A percentile compares a stretch with the other conserved stretches of the same genome.
Evolutionary conservation across 805 yeast genomes (phyloP).

Genomic region (Yamadazyma nakazawae): DNA sequence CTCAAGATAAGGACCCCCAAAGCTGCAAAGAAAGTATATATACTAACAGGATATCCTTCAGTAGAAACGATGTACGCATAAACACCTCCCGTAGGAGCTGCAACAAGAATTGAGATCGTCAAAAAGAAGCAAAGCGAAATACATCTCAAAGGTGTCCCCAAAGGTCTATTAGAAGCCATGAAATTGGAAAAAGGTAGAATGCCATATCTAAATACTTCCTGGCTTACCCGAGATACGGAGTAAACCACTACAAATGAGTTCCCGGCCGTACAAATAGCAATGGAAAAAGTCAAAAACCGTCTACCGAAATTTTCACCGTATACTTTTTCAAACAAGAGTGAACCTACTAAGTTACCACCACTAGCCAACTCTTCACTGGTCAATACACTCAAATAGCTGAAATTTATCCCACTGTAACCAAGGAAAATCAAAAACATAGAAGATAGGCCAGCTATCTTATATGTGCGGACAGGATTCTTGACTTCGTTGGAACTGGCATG

Average conservation of each 20-base stretch:
- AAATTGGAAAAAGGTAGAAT: slow-evolving; percentile 50
- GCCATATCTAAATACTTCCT: slow-evolving; percentile 64
- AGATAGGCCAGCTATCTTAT: slow-evolving; percentile 59
- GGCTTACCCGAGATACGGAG: slow-evolving; percentile 58
- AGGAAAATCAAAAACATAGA: slow-evolving; percentile 46
- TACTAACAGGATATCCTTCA: slow-evolving; percentile 50
- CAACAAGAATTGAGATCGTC: slow-evolving; percentile 37
- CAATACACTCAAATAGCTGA: slow-evolving; percentile 55
- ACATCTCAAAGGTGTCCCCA: slow-evolving; percentile 54
- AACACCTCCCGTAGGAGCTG: slow-evolving; percentile 46
- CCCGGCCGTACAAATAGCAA: slow-evolving; percentile 61
- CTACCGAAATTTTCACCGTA: slow-evolving; percentile 53
- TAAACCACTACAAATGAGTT: slow-evolving; percentile 61
- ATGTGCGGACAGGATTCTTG: slow-evolving; percentile 53
- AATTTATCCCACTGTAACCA: slow-evolving; percentile 50
- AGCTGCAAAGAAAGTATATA: slow-evolving; percentile 51
- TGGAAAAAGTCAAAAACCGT: slow-evolving; percentile 51
- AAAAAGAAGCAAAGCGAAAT: slow-evolving; percentile 42
- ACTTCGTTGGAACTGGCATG: slow-evolving; percentile 62
- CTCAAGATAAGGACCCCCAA: slow-evolving; percentile 57
- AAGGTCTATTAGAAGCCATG: slow-evolving; percentile 56
- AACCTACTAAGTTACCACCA: slow-evolving; percentile 59
- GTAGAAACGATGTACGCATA: slow-evolving; percentile 50
- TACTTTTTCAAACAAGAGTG: slow-evolving; percentile 52
- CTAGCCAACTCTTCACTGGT: slow-evolving; percentile 50